Percentiles rank a stretch among this genome's conserved stretches.
Evolutionary conservation across 768 basidiomycete genomes (phyloP).

Genomic region (Collybia mongolica): DNA sequence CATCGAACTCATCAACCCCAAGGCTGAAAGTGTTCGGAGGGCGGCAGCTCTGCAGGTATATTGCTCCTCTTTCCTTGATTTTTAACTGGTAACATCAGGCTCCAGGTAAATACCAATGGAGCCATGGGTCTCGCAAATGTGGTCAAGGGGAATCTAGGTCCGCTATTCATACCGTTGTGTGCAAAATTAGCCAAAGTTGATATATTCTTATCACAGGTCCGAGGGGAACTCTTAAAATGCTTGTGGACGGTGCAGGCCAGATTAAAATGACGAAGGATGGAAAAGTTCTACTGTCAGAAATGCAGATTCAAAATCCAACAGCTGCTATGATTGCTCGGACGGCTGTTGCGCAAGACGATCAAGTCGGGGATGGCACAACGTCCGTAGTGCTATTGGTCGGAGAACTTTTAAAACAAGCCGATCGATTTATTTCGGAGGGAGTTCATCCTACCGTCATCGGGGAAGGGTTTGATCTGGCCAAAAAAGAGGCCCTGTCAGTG

Average conservation of each 20-base stretch:
- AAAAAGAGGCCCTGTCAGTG: conserved; percentile 90
- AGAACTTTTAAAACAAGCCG: conserved; percentile 94
- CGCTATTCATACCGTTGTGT: conserved; percentile 16
- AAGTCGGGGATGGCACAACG: conserved; percentile 98
- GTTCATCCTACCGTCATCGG: conserved; percentile 96
- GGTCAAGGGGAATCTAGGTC: conserved; percentile 96
- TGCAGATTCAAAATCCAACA: conserved; percentile 99
- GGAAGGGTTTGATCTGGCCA: conserved; percentile 95
- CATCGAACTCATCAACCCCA: conserved; percentile 95
- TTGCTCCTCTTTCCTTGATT: not conserved
- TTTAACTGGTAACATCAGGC: conserved; percentile 13
- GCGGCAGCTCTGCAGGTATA: conserved; percentile 89
- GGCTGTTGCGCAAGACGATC: conserved; percentile 98
- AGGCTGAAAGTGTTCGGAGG: conserved; percentile 90
- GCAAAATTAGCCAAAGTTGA: not conserved
- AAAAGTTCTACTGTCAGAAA: conserved; percentile 96
- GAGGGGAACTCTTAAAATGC: conserved; percentile 97
- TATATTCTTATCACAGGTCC: conserved; percentile 58
- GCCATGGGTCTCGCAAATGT: conserved; percentile 97
- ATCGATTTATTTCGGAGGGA: conserved; percentile 96
- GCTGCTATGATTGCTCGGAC: conserved; percentile 99
- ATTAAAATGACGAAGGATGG: conserved; percentile 99
- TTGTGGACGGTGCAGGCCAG: conserved; percentile 96
- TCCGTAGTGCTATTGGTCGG: conserved; percentile 95
- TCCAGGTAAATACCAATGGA: conserved; percentile 86